Base-by-base conservation (phyloP, 257 asterid genomes). In the Cruciata laevipes region DNA sequence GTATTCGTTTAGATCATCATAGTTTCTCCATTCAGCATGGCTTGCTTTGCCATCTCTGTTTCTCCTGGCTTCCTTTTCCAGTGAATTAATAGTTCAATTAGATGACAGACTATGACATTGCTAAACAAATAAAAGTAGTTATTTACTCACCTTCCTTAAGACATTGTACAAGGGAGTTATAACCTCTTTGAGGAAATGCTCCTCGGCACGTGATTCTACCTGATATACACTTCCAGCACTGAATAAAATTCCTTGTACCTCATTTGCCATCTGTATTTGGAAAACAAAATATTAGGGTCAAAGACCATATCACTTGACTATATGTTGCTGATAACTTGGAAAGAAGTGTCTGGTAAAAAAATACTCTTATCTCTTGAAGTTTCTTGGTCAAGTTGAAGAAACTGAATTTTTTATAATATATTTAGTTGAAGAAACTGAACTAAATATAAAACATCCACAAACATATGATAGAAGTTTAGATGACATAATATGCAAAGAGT, bases 1-100 rank as follows among this genome's bases (percentile, higher is more conserved):
- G 84, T 90, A 90, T 73, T 94, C 99, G 64, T 94, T 94, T 24
- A 94, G 78, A 80, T 94, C 99, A 60, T 94, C 99, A 40, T 94
- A 94, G 83, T 90, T 94, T 84, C 99, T 85, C 98, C 97, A 88
- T 71, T 84, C 88, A 17, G 98, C 82, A 84, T 94, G 99, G 77
- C 99, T 94, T 68, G 97, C 90, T 83, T 85, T 90, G 79, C 98
- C 96, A 37, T 47, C 64, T 81, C 76, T 82, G 76, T 94, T 90
- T 87, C 87, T 90, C 88, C 88, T 76, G 47, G 81, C 95, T 90
- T 94, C 99, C 99, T 94, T 82, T 77, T 80, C 76, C 83, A 78
- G 80, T 49, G 24, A 82, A 87, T n/a, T n/a, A 74, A 76, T 71
- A 64, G 52, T 55, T 52, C 49, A 51, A 13, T 66, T 62, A 76